Percentiles rank a stretch among this genome's conserved stretches.
These are phyloP conservation scores for Fraxinus ornus DNA, from an alignment of 305 asterid genomes.

Conservation along the genomic window DNA sequence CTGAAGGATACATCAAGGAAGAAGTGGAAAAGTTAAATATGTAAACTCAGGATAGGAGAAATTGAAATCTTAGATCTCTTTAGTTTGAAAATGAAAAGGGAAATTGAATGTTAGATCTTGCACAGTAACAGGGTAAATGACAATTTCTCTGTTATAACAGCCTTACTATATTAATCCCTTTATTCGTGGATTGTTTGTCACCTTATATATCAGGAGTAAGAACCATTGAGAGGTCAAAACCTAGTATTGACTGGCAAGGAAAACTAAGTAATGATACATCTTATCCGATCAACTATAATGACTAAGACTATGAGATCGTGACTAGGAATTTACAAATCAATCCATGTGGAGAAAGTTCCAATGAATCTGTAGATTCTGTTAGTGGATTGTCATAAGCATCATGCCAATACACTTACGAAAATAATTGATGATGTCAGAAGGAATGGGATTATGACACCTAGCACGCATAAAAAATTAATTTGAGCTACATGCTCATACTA, in stretches of 20 bases:
- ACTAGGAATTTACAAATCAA: background rate
- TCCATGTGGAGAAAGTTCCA: background rate
- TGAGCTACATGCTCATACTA: background rate
- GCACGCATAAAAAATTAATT: background rate
- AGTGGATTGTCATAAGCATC: background rate
- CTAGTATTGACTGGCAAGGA: background rate
- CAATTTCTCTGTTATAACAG: background rate
- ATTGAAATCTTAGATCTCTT: background rate
- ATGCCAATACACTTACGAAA: background rate
- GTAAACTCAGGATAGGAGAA: background rate
- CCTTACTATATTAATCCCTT: background rate
- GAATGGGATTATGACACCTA: background rate
- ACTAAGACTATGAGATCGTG: background rate
- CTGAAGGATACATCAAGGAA: background rate
- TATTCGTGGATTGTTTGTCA: background rate
- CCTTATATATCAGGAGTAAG: background rate
- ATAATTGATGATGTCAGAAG: background rate
- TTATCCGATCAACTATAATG: background rate
- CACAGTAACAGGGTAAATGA: background rate
- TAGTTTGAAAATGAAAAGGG: background rate
- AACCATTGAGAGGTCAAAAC: background rate
- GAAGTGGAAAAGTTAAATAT: background rate
- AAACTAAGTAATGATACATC: background rate
- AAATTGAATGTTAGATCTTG: background rate
- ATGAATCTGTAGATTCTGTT: background rate